phyloP scores from a whole-genome alignment of 192 early-diverging fungal species.

The Backusella morwellensis region DNA sequence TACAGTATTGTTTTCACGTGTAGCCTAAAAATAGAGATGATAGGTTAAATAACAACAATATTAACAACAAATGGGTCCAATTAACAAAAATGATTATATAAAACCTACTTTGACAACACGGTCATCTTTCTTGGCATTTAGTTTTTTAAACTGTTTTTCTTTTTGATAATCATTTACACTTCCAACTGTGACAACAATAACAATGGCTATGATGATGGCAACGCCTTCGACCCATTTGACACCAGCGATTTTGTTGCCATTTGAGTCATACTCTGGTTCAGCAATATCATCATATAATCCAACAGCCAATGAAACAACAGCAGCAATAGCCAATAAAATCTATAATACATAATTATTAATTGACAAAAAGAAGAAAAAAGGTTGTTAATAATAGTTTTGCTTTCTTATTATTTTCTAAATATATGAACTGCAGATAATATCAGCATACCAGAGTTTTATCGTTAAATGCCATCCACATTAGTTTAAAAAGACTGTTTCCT shows the following conservation, averaged over 20 bases:
- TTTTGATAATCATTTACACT: constrained; percentile 86
- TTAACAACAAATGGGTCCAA: neutral
- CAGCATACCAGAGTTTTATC: constrained; percentile 70
- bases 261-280: constrained; percentile 37
- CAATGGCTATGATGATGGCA: constrained; percentile 76
- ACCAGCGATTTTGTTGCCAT: constrained; percentile 39
- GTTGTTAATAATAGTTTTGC: constrained; percentile 11
- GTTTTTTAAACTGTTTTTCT: constrained; percentile 80
- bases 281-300: constrained; percentile 82
- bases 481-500: constrained; percentile 64
- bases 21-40: constrained; percentile 42
- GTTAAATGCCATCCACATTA: constrained; percentile 82
- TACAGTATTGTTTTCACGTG: constrained; percentile 65
- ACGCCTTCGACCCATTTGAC: constrained; percentile 87
- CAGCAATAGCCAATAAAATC: constrained; percentile 76
- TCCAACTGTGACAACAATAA: constrained; percentile 76
- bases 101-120: constrained; percentile 59
- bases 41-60: neutral
- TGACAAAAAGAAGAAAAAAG: neutral
- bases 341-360: constrained; percentile 20
- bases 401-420: neutral
- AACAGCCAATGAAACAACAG: constrained; percentile 73
- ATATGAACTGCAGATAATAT: neutral
- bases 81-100: neutral
- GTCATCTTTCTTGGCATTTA: constrained; percentile 87